These are phyloP conservation scores for Irpex lacteus DNA, from an alignment of 1,284 basidiomycete genomes.

Conservation along the genomic window DNA sequence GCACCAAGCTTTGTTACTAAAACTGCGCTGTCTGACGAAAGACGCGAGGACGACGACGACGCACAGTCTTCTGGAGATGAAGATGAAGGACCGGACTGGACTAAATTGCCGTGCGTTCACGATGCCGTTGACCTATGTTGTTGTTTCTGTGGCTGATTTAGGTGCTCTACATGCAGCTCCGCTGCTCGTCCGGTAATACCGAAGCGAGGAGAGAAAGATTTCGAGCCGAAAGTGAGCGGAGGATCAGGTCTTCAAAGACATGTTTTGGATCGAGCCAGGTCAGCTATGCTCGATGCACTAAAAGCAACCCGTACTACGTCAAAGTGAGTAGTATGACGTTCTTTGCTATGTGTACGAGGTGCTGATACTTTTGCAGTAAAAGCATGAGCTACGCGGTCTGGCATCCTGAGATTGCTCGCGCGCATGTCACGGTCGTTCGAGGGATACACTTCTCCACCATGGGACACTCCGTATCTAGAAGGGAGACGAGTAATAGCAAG, in stretches of 20 bases:
- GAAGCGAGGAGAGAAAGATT: slow-evolving; percentile 94
- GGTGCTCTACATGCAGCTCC: slow-evolving; percentile 4
- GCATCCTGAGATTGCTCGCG: slow-evolving; percentile 61
- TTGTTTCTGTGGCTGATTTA: not conserved
- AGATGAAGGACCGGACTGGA: slow-evolving; percentile 59
- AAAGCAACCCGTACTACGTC: slow-evolving; percentile 70
- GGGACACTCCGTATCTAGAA: slow-evolving; percentile 67
- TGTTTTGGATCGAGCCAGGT: slow-evolving; percentile 65
- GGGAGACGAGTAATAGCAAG: slow-evolving; percentile 25
- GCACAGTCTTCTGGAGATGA: slow-evolving; percentile 52
- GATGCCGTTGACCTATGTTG: slow-evolving; percentile 20
- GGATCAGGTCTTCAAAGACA: slow-evolving; percentile 81
- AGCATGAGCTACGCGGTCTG: slow-evolving; percentile 72
- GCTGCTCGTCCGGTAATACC: slow-evolving; percentile 62
- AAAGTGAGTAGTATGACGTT: slow-evolving; percentile 45
- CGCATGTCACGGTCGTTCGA: slow-evolving; percentile 65
- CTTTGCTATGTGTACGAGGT: not conserved
- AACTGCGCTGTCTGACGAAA: slow-evolving; percentile 10
- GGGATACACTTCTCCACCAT: slow-evolving; percentile 79
- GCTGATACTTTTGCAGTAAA: slow-evolving; percentile 49
- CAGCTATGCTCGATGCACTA: slow-evolving; percentile 84
- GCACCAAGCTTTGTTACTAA: slow-evolving; percentile 22
- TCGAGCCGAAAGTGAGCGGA: slow-evolving; percentile 78
- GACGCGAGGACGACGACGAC: slow-evolving; percentile 44
- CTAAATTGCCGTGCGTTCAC: slow-evolving; percentile 43